phyloP scores from a whole-genome alignment of 805 yeast species.

The Ogataea degrootiae region DNA sequence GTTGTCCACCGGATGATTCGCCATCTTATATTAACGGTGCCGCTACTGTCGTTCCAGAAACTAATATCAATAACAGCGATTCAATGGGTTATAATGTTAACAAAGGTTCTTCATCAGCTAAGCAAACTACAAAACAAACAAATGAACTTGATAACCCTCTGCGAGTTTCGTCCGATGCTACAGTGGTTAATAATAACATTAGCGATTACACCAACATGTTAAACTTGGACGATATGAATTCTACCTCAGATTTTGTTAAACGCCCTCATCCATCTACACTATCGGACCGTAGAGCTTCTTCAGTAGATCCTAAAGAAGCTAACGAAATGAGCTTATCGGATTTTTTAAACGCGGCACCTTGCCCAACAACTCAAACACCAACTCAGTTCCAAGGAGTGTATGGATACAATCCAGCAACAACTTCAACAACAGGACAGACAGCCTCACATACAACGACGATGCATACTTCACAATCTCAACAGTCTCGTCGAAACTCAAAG shows the following conservation, averaged over 20 bases:
- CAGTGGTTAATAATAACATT: not conserved
- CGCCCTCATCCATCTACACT: not conserved
- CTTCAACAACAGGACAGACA: not conserved
- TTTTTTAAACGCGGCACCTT: constrained; percentile 8
- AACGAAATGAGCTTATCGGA: constrained; percentile 8
- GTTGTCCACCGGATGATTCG: no score
- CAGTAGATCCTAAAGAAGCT: constrained; percentile 2
- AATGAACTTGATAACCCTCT: no score
- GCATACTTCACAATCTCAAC: not conserved
- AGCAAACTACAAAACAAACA: no score
- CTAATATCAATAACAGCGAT: no score
- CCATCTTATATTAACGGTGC: no score
- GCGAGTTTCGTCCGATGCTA: not conserved
- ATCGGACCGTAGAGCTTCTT: not conserved
- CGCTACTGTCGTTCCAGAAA: no score
- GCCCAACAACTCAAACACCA: not conserved
- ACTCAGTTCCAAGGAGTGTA: not conserved
- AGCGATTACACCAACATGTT: not conserved
- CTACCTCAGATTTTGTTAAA: not conserved
- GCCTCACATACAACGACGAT: not conserved
- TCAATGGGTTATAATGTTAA: no score
- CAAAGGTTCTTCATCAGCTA: no score
- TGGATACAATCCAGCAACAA: not conserved
- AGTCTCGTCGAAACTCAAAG: constrained; percentile 19
- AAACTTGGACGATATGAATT: not conserved